Base-by-base conservation (phyloP, 495 filamentous ascomycete species). In the Margaritispora aquatica region DNA sequence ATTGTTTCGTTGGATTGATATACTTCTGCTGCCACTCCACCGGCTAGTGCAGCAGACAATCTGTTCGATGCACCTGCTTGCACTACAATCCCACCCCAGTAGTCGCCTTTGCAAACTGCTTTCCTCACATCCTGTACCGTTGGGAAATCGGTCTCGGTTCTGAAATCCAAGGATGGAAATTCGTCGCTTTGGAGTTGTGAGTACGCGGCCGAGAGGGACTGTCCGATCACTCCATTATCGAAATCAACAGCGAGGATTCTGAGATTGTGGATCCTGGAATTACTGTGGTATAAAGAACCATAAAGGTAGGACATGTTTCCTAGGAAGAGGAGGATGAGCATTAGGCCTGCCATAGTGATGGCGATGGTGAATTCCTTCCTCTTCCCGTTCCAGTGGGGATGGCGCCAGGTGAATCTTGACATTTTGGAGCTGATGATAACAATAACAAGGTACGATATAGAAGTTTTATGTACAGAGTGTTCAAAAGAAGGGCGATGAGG, bases 231-330 rank as follows among this genome's bases (percentile, higher is more conserved):
- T 4, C 76, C 74, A 20, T 67, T 71, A 55, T 78, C 78, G 54
- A 78, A 80, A 62, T 82, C 78, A 22, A 82, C 75, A 22, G 73
- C 73, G n/a, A 74, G 60, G 13, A 82, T 61, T 17, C 70, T 71
- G 7, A 80, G 58, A 36, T 72, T 72, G 60, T 77, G 72, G 7
- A 64, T 64, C 36, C 73, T 71, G 1, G 54, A 55, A 2, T 8
- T 60, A 38, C 73, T 66, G 38, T 74, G 69, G 54, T 67, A 80
- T 5, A 77, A 46, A 8, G 73, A 69, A 20, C 76, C 77, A 31
- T 73, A 79, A 0, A 78, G 41, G 58, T 77, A 78, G 17, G 69
- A 73, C 52, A 75, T 75, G 0, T 74, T 60, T 1, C 57, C 68
- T 9, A 79, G 64, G 58, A 79, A 79, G 1, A 79, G 66, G 19